Conservation (phyloP, 1,139 yeast genomes). For the Taphrina betulina region DNA sequence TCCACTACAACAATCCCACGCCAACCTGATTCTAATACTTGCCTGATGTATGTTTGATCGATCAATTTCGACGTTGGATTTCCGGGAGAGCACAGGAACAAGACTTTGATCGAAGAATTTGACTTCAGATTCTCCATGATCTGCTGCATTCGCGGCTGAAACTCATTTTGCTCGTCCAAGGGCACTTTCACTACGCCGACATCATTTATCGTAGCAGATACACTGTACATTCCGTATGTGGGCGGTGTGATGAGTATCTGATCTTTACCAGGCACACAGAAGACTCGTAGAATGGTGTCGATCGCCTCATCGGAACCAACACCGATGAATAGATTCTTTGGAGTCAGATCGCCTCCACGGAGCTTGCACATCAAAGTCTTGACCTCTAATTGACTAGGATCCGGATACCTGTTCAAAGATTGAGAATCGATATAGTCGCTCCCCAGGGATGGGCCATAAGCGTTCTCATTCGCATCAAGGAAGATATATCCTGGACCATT, state of each 20-base stretch:
- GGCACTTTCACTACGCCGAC: constrained; percentile 75
- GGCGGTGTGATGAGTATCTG: constrained; percentile 88
- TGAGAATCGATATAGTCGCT: constrained; percentile 43
- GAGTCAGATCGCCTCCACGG: constrained; percentile 60
- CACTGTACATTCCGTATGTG: constrained; percentile 94
- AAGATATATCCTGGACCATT: constrained; percentile 56
- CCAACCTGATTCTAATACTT: constrained; percentile 58
- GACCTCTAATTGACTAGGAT: constrained; percentile 86
- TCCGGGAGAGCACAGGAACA: constrained; percentile 96
- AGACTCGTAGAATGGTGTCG: constrained; percentile 80
- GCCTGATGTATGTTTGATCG: constrained; percentile 51
- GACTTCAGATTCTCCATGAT: constrained; percentile 46
- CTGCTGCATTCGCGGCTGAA: constrained; percentile 47
- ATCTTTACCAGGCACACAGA: constrained; percentile 78
- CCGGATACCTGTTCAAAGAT: constrained; percentile 87
- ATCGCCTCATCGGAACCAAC: constrained; percentile 98
- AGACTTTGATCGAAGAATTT: constrained; percentile 60
- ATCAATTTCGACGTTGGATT: constrained; percentile 84
- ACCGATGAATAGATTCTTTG: constrained; percentile 81
- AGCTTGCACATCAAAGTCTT: constrained; percentile 69
- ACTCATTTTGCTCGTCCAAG: constrained; percentile 50
- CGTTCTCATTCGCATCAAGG: constrained; percentile 93
- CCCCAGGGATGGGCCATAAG: constrained; percentile 78
- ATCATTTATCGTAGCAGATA: constrained; percentile 87
- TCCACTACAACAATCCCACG: constrained; percentile 84